Conservation (phyloP, 805 yeast genomes). For the Candida maesae region DNA sequence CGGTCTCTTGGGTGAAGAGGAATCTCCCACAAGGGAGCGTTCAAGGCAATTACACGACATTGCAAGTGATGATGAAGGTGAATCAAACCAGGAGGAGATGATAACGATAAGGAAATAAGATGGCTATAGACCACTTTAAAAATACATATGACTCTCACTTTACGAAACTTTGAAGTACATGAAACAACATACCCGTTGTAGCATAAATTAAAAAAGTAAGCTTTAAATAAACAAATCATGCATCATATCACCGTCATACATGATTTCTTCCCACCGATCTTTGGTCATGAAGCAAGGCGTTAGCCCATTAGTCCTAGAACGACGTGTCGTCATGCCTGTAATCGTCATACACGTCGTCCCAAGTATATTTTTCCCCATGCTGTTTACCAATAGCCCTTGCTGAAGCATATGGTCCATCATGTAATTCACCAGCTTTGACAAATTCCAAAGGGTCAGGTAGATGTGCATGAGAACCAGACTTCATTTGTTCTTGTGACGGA, state of each 20-base stretch:
- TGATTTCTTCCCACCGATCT: conserved; percentile 8
- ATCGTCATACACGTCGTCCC: conserved; percentile 30
- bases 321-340: conserved; percentile 26
- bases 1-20: conserved; percentile 37
- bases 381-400: conserved; percentile 20
- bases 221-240: neutral
- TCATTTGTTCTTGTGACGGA: conserved; percentile 2
- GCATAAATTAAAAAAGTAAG: too few species aligned
- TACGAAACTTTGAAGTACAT: too few species aligned
- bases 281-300: conserved; percentile 10
- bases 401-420: conserved; percentile 22
- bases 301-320: conserved; percentile 13
- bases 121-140: neutral
- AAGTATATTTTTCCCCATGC: conserved; percentile 21
- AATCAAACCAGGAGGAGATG: conserved; percentile 23
- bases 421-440: conserved; percentile 20
- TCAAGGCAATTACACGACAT: neutral
- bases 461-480: conserved; percentile 5
- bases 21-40: conserved; percentile 8
- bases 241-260: conserved; percentile 1
- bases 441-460: conserved; percentile 27
- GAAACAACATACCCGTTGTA: too few species aligned
- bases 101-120: conserved; percentile 13
- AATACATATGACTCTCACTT: too few species aligned
- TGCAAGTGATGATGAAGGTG: conserved; percentile 4